Evolutionary conservation across 2,329 filamentous ascomycete genomes (phyloP), one percentile per base, ranked within the genome.

Genomic region (Phialophora expanda): DNA sequence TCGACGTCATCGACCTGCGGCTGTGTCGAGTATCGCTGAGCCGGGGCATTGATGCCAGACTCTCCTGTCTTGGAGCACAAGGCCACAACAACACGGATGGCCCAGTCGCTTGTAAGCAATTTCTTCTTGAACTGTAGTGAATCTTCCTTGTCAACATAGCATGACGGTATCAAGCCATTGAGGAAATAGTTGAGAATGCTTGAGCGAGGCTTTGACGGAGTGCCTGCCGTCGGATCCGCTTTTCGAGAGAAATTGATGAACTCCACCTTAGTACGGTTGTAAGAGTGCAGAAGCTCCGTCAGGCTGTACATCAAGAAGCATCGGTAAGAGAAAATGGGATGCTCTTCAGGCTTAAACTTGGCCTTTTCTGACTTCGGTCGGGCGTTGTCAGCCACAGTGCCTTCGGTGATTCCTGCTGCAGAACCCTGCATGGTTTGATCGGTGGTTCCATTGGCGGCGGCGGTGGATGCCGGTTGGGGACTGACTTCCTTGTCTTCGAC

Each of bases 221-320:
- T 98, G 61, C 88, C 89, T 11, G 89, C 89, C 72, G 92, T 89
- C 53, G 92, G 85, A 55, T 94, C 92, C 6, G 92, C 90, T 75
- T 93, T 97, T 67, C 94, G 89, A 71, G 96, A 98, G 81, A 97
- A 99, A 77, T 97, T 98, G 82, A 99, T 97, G 76, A 99, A 98
- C 76, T 99, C 96, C 51, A 99, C 87, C 83, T 99, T 99, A 8
- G 93, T 92, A 61, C 93, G 89, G 72, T 93, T 97, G 80, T 98
- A 99, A 74, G 90, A 96, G 64, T 91, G 89, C 14, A 99, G 83
- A 14, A 99, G 86, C 78, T 99, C 95, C 0, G 92, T 89, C 46
- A 99, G 82, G 74, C 93, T 97, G 75, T 95, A 93, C 34, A 99
- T 85, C 59, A 99, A 82, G 81, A 98, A 97, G 80, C 94, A 97